phyloP scores from a whole-genome alignment of 2,329 filamentous ascomycete genomes.

The Orbilia blumenaviensis region DNA sequence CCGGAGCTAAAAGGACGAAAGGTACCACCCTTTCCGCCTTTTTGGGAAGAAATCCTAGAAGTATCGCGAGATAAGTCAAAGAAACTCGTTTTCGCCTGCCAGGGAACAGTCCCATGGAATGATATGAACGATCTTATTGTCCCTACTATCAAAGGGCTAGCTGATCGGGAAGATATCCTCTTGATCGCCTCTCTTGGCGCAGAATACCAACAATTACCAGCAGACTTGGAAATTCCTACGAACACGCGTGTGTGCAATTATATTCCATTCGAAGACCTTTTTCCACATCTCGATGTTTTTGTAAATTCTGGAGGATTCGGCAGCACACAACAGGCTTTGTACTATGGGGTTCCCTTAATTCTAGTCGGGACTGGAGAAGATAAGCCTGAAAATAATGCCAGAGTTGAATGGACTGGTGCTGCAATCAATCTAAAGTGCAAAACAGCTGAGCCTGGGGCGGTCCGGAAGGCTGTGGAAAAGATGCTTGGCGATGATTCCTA shows the following conservation, averaged over 20 bases:
- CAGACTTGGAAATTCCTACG: constrained; percentile 59
- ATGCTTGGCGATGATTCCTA: constrained; percentile 34
- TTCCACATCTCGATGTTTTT: constrained; percentile 63
- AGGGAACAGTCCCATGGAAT: constrained; percentile 63
- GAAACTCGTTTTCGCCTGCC: constrained; percentile 64
- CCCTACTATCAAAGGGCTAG: constrained; percentile 64
- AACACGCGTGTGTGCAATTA: constrained; percentile 65
- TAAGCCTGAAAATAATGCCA: constrained; percentile 62
- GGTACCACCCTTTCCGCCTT: constrained; percentile 60
- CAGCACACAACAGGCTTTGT: constrained; percentile 63
- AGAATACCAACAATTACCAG: constrained; percentile 58
- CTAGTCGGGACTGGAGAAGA: constrained; percentile 62
- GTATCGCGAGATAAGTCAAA: constrained; percentile 61
- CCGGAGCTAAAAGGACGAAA: constrained; percentile 46
- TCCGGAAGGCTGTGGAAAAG: constrained; percentile 20
- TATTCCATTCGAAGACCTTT: constrained; percentile 64
- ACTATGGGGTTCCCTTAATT: constrained; percentile 65
- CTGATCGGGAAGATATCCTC: constrained; percentile 61
- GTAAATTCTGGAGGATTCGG: constrained; percentile 66
- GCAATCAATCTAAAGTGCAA: constrained; percentile 63
- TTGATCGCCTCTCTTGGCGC: constrained; percentile 60
- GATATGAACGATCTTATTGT: constrained; percentile 63
- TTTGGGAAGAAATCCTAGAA: constrained; percentile 63
- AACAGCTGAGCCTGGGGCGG: constrained; percentile 59
- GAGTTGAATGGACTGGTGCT: constrained; percentile 63